Percentiles rank a stretch among this genome's conserved stretches.
These are phyloP conservation scores for Dalechampia spathulata DNA, from an alignment of 441 rosid species.

Conservation along the genomic window DNA sequence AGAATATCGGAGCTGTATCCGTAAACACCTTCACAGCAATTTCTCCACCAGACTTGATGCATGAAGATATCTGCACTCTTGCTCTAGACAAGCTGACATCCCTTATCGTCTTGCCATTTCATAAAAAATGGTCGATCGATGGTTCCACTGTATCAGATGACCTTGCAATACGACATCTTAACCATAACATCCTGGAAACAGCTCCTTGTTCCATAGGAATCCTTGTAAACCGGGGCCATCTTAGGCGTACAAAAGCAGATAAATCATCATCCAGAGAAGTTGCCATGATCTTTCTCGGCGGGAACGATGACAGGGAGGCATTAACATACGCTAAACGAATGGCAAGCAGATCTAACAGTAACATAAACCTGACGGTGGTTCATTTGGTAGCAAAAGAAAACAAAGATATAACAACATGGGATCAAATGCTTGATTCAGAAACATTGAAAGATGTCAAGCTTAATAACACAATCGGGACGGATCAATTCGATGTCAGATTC, in stretches of 20 bases:
- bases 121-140: slow-evolving; percentile 20
- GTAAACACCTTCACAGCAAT: slow-evolving; percentile 28
- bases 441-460: not conserved
- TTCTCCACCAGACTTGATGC: slow-evolving; percentile 29
- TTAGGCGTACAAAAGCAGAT: not conserved
- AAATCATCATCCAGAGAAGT: not conserved
- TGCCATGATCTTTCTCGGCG: slow-evolving; percentile 3
- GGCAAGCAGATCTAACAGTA: too few species aligned
- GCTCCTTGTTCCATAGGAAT: slow-evolving; percentile 60
- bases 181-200: slow-evolving; percentile 27
- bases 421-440: not conserved
- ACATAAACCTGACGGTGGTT: not conserved
- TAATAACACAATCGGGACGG: too few species aligned
- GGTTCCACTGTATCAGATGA: slow-evolving; percentile 27
- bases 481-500: not conserved
- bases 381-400: not conserved
- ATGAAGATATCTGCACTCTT: slow-evolving; percentile 39
- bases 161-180: slow-evolving; percentile 21
- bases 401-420: not conserved
- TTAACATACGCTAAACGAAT: not conserved
- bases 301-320: slow-evolving; percentile 11
- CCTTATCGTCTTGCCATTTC: slow-evolving; percentile 36
- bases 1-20: not conserved
- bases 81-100: slow-evolving; percentile 27
- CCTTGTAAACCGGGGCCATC: slow-evolving; percentile 29